Percentiles rank a stretch among this genome's conserved stretches.
phyloP scores from a whole-genome alignment of 345 rosid genomes.

The Geranium rotundifolium region DNA sequence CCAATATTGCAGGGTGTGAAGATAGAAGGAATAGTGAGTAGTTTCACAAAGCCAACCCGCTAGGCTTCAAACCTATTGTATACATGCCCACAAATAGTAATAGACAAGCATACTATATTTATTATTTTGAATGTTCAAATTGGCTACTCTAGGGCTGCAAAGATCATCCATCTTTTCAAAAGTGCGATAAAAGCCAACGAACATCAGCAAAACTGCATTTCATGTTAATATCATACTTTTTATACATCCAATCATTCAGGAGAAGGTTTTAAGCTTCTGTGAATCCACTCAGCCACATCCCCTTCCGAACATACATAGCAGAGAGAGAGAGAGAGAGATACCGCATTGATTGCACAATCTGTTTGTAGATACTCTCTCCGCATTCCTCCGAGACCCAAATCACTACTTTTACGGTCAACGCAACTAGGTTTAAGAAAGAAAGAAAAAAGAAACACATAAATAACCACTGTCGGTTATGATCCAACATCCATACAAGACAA shows the following conservation, averaged over 20 bases:
- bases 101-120: not conserved
- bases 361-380: conserved; percentile 80
- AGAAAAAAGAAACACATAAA: conserved; percentile 3
- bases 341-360: conserved; percentile 81
- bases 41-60: not conserved
- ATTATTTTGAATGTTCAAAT: not conserved
- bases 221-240: no score
- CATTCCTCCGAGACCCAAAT: conserved; percentile 77
- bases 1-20: not conserved
- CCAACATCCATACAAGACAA: not conserved
- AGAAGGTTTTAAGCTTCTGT: no score
- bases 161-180: no score
- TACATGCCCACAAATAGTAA: not conserved
- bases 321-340: conserved; percentile 21
- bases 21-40: not conserved
- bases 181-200: no score
- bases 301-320: not conserved
- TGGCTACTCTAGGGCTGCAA: not conserved
- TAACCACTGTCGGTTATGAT: conserved; percentile 6
- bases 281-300: no score
- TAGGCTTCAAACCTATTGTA: not conserved
- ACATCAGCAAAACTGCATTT: no score
- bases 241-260: no score
- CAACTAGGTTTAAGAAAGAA: conserved; percentile 35
- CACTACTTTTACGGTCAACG: conserved; percentile 94